A percentile compares a stretch with the other conserved stretches of the same genome.
phyloP scores from a whole-genome alignment of 768 basidiomycete genomes.

The Boletus barrowsii region DNA sequence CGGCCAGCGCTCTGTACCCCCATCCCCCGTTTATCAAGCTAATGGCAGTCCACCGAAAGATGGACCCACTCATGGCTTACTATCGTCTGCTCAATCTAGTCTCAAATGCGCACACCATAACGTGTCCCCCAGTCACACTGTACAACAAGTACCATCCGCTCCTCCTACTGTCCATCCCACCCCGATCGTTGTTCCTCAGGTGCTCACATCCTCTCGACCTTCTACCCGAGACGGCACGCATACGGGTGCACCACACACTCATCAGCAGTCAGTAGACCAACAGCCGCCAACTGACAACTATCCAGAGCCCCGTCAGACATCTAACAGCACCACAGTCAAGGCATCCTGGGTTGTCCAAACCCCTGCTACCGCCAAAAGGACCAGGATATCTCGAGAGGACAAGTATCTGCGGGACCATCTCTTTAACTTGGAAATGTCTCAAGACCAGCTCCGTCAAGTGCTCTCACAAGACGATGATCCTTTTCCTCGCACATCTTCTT shows the following conservation, averaged over 20 bases:
- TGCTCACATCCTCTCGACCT: slow-evolving; percentile 26
- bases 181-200: slow-evolving; percentile 20
- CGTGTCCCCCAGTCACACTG: slow-evolving; percentile 5
- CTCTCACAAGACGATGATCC: slow-evolving; percentile 29
- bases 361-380: slow-evolving; percentile 17
- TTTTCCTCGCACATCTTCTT: slow-evolving; percentile 24
- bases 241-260: slow-evolving; percentile 1
- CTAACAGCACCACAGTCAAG: slow-evolving; percentile 24
- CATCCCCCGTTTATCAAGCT: slow-evolving; percentile 16
- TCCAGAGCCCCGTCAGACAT: slow-evolving; percentile 12
- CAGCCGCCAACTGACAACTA: slow-evolving; percentile 5
- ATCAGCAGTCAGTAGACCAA: slow-evolving; percentile 16
- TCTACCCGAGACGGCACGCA: slow-evolving; percentile 23
- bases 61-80: slow-evolving; percentile 5
- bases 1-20: slow-evolving; percentile 18
- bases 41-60: slow-evolving; percentile 15
- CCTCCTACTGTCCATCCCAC: slow-evolving; percentile 20
- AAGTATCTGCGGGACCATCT: slow-evolving; percentile 27
- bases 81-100: slow-evolving; percentile 24
- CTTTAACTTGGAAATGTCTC: slow-evolving; percentile 18
- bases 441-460: slow-evolving; percentile 30
- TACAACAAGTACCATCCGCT: slow-evolving; percentile 20
- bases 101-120: slow-evolving; percentile 22
- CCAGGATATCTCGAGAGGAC: slow-evolving; percentile 25
- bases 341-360: slow-evolving; percentile 34